A percentile compares a stretch with the other conserved stretches of the same genome.
Evolutionary conservation across 805 yeast species (phyloP).

Genomic region (Candida gorgasii): DNA sequence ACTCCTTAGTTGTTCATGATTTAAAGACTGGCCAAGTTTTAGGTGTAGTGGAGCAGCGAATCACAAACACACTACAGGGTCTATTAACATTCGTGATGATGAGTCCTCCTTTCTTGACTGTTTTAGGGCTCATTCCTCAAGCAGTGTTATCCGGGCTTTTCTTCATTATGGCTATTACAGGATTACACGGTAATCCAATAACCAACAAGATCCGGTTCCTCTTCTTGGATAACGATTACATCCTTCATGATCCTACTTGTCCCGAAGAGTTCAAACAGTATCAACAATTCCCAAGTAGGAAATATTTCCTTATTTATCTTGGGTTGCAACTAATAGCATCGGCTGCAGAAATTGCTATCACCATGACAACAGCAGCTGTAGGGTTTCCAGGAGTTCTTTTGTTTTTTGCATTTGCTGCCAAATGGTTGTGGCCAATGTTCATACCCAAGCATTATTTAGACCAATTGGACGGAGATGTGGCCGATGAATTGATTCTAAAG

Average conservation of each 20-base stretch:
- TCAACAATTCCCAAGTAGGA: conserved; percentile 29
- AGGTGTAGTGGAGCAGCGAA: conserved; percentile 83
- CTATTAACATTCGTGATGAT: conserved; percentile 79
- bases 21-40: conserved; percentile 36
- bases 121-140: conserved; percentile 85
- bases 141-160: conserved; percentile 91
- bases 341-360: conserved; percentile 80
- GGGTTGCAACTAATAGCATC: conserved; percentile 64
- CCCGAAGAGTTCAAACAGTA: conserved; percentile 35
- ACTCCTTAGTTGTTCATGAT: conserved; percentile 63
- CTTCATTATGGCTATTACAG: conserved; percentile 88
- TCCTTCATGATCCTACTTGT: conserved; percentile 36
- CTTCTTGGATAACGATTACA: conserved; percentile 53
- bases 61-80: conserved; percentile 85
- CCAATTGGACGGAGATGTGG: conserved; percentile 66
- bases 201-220: conserved; percentile 62
- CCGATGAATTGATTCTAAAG: conserved; percentile 54
- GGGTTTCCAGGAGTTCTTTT: conserved; percentile 89
- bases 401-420: conserved; percentile 64
- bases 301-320: conserved; percentile 58
- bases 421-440: conserved; percentile 57
- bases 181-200: conserved; percentile 67
- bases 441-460: conserved; percentile 63
- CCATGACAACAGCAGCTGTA: conserved; percentile 85
- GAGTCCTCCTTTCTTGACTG: conserved; percentile 82